Evolutionary conservation across 495 filamentous ascomycete species (phyloP).

Genomic region (Penicillium atrosanguineum): DNA sequence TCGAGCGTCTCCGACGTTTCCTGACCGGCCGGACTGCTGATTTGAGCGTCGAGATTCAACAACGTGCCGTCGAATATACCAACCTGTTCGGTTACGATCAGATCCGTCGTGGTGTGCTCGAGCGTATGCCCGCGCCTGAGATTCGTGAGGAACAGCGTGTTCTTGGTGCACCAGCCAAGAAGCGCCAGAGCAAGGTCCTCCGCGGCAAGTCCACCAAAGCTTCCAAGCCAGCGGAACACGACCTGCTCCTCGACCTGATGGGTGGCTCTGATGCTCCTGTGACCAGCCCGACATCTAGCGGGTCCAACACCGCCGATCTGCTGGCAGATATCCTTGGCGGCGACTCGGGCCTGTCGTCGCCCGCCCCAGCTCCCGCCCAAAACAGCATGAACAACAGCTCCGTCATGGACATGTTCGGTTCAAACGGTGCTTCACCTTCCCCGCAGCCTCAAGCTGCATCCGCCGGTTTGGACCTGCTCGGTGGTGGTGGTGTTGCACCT

Average conservation of each 20-base stretch:
- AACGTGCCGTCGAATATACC: constrained; percentile 89
- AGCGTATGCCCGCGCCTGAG: constrained; percentile 96
- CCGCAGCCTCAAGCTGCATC: constrained; percentile 36
- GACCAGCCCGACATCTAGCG: constrained; percentile 54
- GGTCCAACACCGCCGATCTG: constrained; percentile 77
- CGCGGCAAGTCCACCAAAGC: constrained; percentile 72
- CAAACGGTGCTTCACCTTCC: constrained; percentile 40
- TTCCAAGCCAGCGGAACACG: constrained; percentile 80
- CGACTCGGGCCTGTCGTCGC: constrained; percentile 50
- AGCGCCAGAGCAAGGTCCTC: constrained; percentile 67
- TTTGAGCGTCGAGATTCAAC: constrained; percentile 92
- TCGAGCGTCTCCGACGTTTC: constrained; percentile 79
- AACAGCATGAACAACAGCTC: constrained; percentile 59
- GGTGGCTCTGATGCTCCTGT: constrained; percentile 68
- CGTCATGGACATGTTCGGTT: constrained; percentile 81
- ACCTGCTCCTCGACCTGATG: constrained; percentile 89
- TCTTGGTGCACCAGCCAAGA: constrained; percentile 79
- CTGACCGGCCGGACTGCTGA: constrained; percentile 73
- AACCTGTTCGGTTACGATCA: constrained; percentile 90
- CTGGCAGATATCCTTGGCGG: constrained; percentile 76
- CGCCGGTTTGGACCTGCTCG: constrained; percentile 50
- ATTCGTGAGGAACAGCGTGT: constrained; percentile 92
- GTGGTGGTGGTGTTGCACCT: constrained; percentile 41
- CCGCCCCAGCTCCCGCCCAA: constrained; percentile 52
- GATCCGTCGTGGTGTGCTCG: constrained; percentile 84